Base-by-base conservation (phyloP, 208 protist species). In the Leishmania mexicana region DNA sequence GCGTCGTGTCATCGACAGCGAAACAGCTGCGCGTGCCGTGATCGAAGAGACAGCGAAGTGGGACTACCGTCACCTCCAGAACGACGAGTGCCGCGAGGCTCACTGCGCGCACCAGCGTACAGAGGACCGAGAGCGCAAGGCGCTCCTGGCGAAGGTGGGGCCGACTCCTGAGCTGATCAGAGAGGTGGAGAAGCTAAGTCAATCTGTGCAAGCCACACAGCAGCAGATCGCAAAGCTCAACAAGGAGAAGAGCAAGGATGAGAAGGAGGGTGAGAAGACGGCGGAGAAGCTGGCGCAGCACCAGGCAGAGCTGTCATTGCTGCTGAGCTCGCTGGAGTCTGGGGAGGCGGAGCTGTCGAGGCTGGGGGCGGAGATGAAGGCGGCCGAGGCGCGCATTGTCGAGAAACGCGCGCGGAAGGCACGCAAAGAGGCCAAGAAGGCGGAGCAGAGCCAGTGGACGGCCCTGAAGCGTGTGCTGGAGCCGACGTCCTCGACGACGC, bases 111-210 rank as follows among this genome's bases (percentile, higher is more conserved):
- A 82, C 67, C 93, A 91, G 72, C 86, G 84, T 35, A 87, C 83
- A 35, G 87, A 90, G 72, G 93, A 95, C 42, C 90, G 92, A 15
- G 89, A 95, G 77, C 92, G 91, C 31, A 90, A 94, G 86, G 82
- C 81, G 57, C 80, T 89, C 68, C 81, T 95, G 60, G 81, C 89
- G 31, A 93, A 92, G 83, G 90, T 87, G 28, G 87, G 88, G 17
- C 92, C 93, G 1, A 86, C 88, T n/a, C 83, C 93, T 1, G 92
- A 95, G 65, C 85, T 95, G 42, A 78, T 92, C 73, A 75, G 80
- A 19, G 89, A 96, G 76, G 78, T 95, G 47, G 90, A 95, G 58
- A 86, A 86, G 79, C 82, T 95, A 13, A 81, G 49, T 3, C 90
- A 94, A 75, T 77, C 87, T 3, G 85, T 96, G 71, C 80, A 87